A percentile compares a stretch with the other conserved stretches of the same genome.
phyloP scores from a whole-genome alignment of 108 stramenopile species.

The Discostella stelligeroides region DNA sequence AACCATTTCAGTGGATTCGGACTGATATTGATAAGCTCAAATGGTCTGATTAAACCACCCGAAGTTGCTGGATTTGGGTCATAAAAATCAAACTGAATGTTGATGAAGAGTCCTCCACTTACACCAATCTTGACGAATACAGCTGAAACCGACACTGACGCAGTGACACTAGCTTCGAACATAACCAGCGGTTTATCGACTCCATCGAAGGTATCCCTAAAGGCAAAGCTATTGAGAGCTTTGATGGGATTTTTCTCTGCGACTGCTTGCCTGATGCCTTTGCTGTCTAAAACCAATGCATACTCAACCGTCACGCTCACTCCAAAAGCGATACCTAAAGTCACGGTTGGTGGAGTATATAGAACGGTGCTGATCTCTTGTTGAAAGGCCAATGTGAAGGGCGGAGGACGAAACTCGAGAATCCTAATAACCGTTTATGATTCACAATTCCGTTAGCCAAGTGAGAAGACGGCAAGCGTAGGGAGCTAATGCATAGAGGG shows the following conservation, averaged over 20 bases:
- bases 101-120: constrained; percentile 20
- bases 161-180: constrained; percentile 17
- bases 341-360: constrained; percentile 8
- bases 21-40: constrained; percentile 22
- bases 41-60: constrained; percentile 44
- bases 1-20: constrained; percentile 42
- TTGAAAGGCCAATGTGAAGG: constrained; percentile 18
- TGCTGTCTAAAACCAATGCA: constrained; percentile 28
- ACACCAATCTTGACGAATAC: constrained; percentile 35
- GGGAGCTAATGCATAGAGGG: background rate
- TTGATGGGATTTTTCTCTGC: constrained; percentile 26
- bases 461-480: background rate
- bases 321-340: constrained; percentile 23
- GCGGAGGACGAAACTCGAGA: constrained; percentile 28
- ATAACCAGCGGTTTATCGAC: constrained; percentile 36
- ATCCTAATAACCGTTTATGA: too few relatives aligned
- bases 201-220: constrained; percentile 41
- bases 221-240: constrained; percentile 45
- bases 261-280: constrained; percentile 38
- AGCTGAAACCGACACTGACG: constrained; percentile 19
- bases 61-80: constrained; percentile 37
- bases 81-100: constrained; percentile 34
- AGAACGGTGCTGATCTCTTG: constrained; percentile 8
- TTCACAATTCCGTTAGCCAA: background rate
- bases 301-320: constrained; percentile 15